Evolutionary conservation across 805 yeast species (phyloP), one percentile per base, ranked within the genome.

Genomic region (Ogataea siamensis): DNA sequence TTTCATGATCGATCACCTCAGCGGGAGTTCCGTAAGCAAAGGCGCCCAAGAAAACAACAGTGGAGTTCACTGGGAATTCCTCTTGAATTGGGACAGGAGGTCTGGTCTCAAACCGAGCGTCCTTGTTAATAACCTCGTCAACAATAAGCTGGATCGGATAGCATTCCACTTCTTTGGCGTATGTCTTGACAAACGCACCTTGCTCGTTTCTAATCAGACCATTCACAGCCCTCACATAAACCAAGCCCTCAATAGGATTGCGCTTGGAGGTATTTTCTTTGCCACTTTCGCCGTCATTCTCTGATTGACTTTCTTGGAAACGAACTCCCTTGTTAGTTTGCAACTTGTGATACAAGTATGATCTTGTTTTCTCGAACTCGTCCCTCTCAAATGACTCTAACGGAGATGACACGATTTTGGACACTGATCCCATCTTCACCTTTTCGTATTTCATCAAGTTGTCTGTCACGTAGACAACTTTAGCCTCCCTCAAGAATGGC

Each of bases 401-500:
- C 0, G 73, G 67, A 37, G 67, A 59, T 0, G 71, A 32, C 4
- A 63, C 55, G 34, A 57, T 52, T 9, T 51, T 49, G 11, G 51
- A 22, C 51, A 57, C 38, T 40, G 54, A 14, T 22, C 51, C 52
- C 17, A 60, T 49, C 44, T 63, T 71, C 23, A 59, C 47, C 3
- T 58, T 55, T 34, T 68, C 76, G 51, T 74, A 84, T 30, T 66
- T 68, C 50, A 60, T 63, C 12, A 67, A 60, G 10, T 70, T 74
- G 57, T 84, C 89, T 23, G 70, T 58, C 4, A 91, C 74, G 15
- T 73, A 70, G 9, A 78, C 67, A 27, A 91, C 78, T 53, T 74
- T 78, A 7, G 88, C 83, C 63, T 91, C 97, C 50, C 80, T 73
- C 48, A 93, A 67, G 54, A 78, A 86, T n/a, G 99, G 99, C 91